phyloP scores from a whole-genome alignment of 192 early-diverging fungal genomes.

The Coemansia asiatica region DNA sequence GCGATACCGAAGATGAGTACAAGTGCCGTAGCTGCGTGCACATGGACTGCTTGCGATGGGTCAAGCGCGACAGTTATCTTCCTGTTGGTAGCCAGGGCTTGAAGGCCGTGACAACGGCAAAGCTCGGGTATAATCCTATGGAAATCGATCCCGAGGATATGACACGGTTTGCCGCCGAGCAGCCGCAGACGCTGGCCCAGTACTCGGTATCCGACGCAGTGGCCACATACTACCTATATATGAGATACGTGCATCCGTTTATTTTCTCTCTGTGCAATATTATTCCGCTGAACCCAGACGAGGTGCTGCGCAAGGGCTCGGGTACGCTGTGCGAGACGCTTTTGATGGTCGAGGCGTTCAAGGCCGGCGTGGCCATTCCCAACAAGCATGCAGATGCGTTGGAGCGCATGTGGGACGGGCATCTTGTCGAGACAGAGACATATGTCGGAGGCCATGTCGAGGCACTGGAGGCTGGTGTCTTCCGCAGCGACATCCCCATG shows the following conservation, averaged over 20 bases:
- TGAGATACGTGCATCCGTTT: conserved; percentile 99
- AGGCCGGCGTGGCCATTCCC: conserved; percentile 90
- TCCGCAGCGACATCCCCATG: conserved; percentile 86
- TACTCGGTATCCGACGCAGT: conserved; percentile 99
- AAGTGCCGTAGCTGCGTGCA: conserved; percentile 82
- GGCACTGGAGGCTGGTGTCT: conserved; percentile 98
- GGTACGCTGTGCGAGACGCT: conserved; percentile 96
- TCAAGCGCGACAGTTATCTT: conserved; percentile 96
- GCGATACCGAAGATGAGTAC: conserved; percentile 82
- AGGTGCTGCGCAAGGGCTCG: conserved; percentile 92
- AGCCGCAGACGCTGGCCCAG: conserved; percentile 91
- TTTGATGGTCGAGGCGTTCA: conserved; percentile 93
- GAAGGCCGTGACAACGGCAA: conserved; percentile 94
- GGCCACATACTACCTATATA: conserved; percentile 98
- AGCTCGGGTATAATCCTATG: conserved; percentile 96
- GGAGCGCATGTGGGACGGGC: conserved; percentile 83
- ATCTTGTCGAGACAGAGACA: conserved; percentile 89
- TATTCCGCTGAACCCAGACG: conserved; percentile 96
- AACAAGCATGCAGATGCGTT: conserved; percentile 89
- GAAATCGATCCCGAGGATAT: conserved; percentile 99
- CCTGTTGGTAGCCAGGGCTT: conserved; percentile 96
- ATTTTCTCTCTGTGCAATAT: conserved; percentile 99
- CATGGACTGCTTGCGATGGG: conserved; percentile 98
- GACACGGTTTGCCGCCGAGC: conserved; percentile 88
- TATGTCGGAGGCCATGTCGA: conserved; percentile 99